Conservation (phyloP, 345 rosid species). For the Excoecaria cochinchinensis region DNA sequence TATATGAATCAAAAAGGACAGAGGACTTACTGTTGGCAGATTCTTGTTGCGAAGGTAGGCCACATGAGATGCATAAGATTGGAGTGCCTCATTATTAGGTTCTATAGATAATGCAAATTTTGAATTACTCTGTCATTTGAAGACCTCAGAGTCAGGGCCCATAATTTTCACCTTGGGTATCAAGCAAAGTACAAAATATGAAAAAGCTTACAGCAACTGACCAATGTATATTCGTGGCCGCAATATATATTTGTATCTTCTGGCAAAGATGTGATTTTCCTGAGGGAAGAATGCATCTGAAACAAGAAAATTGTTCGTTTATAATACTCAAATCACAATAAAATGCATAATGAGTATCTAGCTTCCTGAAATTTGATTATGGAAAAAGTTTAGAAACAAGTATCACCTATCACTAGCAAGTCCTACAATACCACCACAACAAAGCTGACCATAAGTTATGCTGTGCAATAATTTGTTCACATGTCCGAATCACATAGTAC, state of each 20-base stretch:
- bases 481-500: background rate
- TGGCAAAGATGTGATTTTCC: conserved; percentile 72
- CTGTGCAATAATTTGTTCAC: background rate
- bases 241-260: conserved; percentile 82
- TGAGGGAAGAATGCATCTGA: conserved; percentile 87
- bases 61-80: conserved; percentile 69
- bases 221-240: conserved; percentile 94
- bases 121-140: conserved; percentile 63
- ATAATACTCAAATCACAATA: background rate
- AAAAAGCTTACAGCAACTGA: conserved; percentile 33
- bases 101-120: conserved; percentile 91
- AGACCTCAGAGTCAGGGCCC: conserved; percentile 14
- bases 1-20: background rate
- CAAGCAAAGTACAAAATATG: background rate
- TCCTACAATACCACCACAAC: background rate
- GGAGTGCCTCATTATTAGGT: conserved; percentile 84
- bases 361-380: background rate
- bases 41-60: conserved; percentile 82
- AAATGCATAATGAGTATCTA: background rate
- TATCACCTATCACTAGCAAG: background rate
- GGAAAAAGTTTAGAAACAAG: background rate
- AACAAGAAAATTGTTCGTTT: conserved; percentile 12
- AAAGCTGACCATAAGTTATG: background rate
- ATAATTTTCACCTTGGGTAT: conserved; percentile 9
- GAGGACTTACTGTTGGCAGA: conserved; percentile 64